Conservation (phyloP, 495 filamentous ascomycete genomes). For the Penicillium taxi region DNA sequence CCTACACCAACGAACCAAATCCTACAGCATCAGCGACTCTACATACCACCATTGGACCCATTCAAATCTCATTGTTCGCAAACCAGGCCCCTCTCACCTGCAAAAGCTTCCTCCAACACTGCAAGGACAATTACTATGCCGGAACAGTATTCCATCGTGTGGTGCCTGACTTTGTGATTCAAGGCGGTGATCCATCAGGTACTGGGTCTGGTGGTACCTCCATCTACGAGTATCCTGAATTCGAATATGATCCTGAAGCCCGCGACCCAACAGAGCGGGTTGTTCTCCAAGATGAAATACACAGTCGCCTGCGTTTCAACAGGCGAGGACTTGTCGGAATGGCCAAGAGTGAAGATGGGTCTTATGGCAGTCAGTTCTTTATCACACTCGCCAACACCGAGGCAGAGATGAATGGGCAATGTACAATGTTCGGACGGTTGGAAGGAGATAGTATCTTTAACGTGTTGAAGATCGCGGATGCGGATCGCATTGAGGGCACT, state of each 20-base stretch:
- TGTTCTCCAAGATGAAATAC: constrained; percentile 81
- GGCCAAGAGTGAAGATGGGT: constrained; percentile 67
- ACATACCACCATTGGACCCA: constrained; percentile 79
- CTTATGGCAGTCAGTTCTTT: constrained; percentile 95
- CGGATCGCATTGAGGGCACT: constrained; percentile 68
- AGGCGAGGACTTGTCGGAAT: constrained; percentile 81
- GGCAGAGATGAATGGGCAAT: constrained; percentile 78
- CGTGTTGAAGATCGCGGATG: constrained; percentile 82
- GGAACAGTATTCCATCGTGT: constrained; percentile 90
- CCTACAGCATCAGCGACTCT: constrained; percentile 85
- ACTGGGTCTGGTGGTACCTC: constrained; percentile 87
- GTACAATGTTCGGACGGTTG: constrained; percentile 89
- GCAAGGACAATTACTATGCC: constrained; percentile 89
- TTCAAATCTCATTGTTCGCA: constrained; percentile 86
- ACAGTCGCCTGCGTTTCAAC: constrained; percentile 87
- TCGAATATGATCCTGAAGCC: constrained; percentile 60
- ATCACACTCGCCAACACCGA: constrained; percentile 75
- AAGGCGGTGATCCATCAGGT: constrained; percentile 90
- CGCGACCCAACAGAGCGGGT: constrained; percentile 49
- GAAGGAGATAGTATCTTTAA: constrained; percentile 95
- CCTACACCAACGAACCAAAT: constrained; percentile 91
- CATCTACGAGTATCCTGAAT: constrained; percentile 80
- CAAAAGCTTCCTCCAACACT: constrained; percentile 94
- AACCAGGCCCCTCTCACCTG: constrained; percentile 85
- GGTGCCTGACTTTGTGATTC: constrained; percentile 83